A percentile compares a stretch with the other conserved stretches of the same genome.
These are phyloP conservation scores for Colletotrichum eremochloae DNA, from an alignment of 2,329 filamentous ascomycete genomes.

Conservation along the genomic window DNA sequence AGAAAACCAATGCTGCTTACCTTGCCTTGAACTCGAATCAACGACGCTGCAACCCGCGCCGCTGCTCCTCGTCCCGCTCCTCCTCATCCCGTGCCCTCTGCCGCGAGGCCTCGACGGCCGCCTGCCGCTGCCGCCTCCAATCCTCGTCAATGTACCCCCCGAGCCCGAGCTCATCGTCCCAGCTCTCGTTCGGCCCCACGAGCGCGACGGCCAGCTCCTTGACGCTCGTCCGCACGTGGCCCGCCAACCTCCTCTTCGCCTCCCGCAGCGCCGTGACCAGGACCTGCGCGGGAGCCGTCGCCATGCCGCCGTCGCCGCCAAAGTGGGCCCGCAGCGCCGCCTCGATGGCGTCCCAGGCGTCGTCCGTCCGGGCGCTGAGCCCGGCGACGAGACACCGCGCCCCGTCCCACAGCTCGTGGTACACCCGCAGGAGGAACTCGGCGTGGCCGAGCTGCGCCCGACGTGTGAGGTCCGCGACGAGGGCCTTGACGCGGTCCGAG, in stretches of 20 bases:
- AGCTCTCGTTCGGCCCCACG: constrained; percentile 16
- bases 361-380: constrained; percentile 1
- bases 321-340: constrained; percentile 16
- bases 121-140: constrained; percentile 4
- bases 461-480: background rate
- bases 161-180: constrained; percentile 1
- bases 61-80: background rate
- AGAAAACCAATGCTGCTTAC: too few species aligned
- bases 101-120: constrained; percentile 5
- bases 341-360: constrained; percentile 30
- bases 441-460: constrained; percentile 2
- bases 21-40: background rate
- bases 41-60: background rate
- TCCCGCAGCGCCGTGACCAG: constrained; percentile 10
- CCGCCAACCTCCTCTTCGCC: constrained; percentile 13
- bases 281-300: background rate
- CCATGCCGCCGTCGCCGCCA: constrained; percentile 10
- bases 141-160: constrained; percentile 1
- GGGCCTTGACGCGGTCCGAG: constrained; percentile 11
- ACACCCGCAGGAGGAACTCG: constrained; percentile 11
- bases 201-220: constrained; percentile 32
- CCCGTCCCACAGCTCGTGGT: constrained; percentile 31
- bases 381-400: constrained; percentile 16
- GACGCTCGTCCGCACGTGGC: constrained; percentile 1
- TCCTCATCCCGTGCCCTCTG: background rate